Base-by-base conservation (phyloP, 495 filamentous ascomycete species). In the Lophium mytilinum region DNA sequence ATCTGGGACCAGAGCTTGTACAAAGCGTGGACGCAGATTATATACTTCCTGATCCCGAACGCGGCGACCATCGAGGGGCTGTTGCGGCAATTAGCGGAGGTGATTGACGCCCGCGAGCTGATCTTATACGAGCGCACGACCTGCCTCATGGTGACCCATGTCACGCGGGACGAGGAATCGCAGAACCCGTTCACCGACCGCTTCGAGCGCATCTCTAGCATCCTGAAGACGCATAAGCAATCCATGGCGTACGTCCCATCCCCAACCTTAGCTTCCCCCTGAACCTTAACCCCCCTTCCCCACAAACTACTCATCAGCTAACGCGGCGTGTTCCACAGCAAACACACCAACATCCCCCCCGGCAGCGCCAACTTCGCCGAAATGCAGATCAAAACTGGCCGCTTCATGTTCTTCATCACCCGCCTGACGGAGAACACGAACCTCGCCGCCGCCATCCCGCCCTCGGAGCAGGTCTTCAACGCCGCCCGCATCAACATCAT, bases 1-100 rank as follows among this genome's bases (percentile, higher is more conserved):
- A 98, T 98, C 72, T 98, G 93, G 93, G 93, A 98, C 69, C 91
- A 98, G 71, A 90, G 85, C 11, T 75, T 98, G n/a, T 98, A 98
- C 75, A 92, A 90, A 64, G 93, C 93, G 5, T 98, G 93, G 93
- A 93, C 94, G 0, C 85, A 84, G 62, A 95, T 98, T 60, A 95
- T 98, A 53, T 92, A 98, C 75, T 88, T 87, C 68, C 79, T 98
- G 24, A 92, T 97, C 19, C 94, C 93, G 0, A 97, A 98, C 69
- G 80, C 96, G 0, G 75, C 82, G n/a, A 78, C 88, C 24, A 95
- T 97, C 60, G 92, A 96, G 69, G 80, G 77, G 12, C 87, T 96
- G 71, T 77, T 98, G 5, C 77, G 76, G 1, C 78, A 83, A 24
- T 79, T 98, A 39, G 89, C 89, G 33, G 79, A 86, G 47, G 80